A percentile compares a stretch with the other conserved stretches of the same genome.
These are phyloP conservation scores for Paraurostyla sp. DNA, from an alignment of 73 alveolate genomes.

Conservation along the genomic window DNA sequence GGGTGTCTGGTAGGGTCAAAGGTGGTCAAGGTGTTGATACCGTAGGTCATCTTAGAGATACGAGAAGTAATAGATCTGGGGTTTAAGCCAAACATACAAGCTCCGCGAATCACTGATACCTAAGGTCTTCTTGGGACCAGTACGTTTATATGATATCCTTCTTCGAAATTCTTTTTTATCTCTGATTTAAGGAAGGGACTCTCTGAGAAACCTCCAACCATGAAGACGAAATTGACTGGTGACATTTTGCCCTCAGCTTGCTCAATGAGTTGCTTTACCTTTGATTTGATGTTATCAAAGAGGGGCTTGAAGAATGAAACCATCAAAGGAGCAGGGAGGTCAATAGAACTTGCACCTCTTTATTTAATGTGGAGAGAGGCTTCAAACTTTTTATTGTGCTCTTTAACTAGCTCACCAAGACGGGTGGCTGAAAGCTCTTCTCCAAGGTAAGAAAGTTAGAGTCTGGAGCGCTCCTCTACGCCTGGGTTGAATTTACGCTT, in stretches of 20 bases:
- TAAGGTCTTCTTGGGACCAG: slow-evolving; percentile 98
- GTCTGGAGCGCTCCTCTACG: slow-evolving; percentile 92
- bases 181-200: slow-evolving; percentile 96
- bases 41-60: slow-evolving; percentile 97
- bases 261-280: slow-evolving; percentile 89
- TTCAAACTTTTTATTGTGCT: slow-evolving; percentile 85
- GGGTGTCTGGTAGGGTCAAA: slow-evolving; percentile 98
- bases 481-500: slow-evolving; percentile 97
- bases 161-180: slow-evolving; percentile 94
- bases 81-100: slow-evolving; percentile 98
- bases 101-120: slow-evolving; percentile 98
- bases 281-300: slow-evolving; percentile 93
- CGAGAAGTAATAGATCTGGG: slow-evolving; percentile 98
- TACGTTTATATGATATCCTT: slow-evolving; percentile 83
- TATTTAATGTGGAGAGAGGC: slow-evolving; percentile 90
- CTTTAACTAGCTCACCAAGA: slow-evolving; percentile 88
- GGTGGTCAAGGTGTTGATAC: slow-evolving; percentile 97
- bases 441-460: slow-evolving; percentile 95
- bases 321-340: slow-evolving; percentile 96
- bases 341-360: slow-evolving; percentile 95
- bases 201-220: slow-evolving; percentile 99
- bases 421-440: slow-evolving; percentile 91
- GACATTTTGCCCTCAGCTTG: slow-evolving; percentile 90
- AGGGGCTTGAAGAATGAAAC: slow-evolving; percentile 94
- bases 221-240: slow-evolving; percentile 93